Conservation (phyloP, 495 filamentous ascomycete genomes). For the Annulohypoxylon maeteangense region DNA sequence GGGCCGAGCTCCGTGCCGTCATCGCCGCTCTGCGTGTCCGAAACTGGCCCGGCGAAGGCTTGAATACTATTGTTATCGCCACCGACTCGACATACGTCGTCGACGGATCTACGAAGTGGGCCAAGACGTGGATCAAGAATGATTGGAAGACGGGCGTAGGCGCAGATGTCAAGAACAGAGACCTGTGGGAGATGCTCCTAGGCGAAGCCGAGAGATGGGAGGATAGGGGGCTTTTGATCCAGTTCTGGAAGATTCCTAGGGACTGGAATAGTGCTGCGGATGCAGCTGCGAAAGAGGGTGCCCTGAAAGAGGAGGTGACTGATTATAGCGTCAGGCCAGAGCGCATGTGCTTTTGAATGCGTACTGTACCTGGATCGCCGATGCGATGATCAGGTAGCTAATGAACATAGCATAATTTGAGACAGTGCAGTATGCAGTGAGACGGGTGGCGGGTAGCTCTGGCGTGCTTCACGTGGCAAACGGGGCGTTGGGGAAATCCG, state of each 20-base stretch:
- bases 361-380: too few species aligned
- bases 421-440: too few species aligned
- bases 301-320: not conserved
- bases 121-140: slow-evolving; percentile 53
- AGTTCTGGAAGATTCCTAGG: slow-evolving; percentile 58
- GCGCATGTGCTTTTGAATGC: not conserved
- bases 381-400: too few species aligned
- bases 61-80: slow-evolving; percentile 55
- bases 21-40: slow-evolving; percentile 52
- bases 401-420: too few species aligned
- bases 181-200: slow-evolving; percentile 57
- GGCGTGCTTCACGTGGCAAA: too few species aligned
- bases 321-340: not conserved
- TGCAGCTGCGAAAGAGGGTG: slow-evolving; percentile 53
- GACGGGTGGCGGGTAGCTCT: too few species aligned
- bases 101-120: slow-evolving; percentile 53
- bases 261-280: slow-evolving; percentile 55
- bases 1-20: slow-evolving; percentile 59
- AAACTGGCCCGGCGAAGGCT: slow-evolving; percentile 52
- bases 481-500: too few species aligned
- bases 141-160: slow-evolving; percentile 49
- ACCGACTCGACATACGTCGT: slow-evolving; percentile 60
- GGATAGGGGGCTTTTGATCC: slow-evolving; percentile 42
- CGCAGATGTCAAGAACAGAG: slow-evolving; percentile 51
- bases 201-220: slow-evolving; percentile 47